Base-by-base conservation (phyloP, 768 basidiomycete species). In the Leccinum obscurum region DNA sequence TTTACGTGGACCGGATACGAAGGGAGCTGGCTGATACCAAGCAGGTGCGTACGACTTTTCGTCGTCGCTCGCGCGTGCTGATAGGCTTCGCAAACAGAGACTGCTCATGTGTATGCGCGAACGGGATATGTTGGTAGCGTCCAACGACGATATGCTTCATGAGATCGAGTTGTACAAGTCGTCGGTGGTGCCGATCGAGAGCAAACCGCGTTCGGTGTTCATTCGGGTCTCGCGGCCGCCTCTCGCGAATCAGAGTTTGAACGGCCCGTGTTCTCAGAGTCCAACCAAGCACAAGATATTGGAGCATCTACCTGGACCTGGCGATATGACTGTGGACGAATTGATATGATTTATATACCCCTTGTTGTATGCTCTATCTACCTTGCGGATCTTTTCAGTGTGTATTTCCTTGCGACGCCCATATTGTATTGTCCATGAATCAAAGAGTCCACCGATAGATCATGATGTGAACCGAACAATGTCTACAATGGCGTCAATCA, bases 1-100 rank as follows among this genome's bases (percentile, higher is more conserved):
- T 86, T 71, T 95, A 96, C 65, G 86, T 97, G 15, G 95, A 95
- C 60, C 81, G 86, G 56, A 85, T 97, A 55, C 81, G 94, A 37
- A 77, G 82, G 58, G 93, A 96, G 70, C 76, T 95, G 53, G 85
- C 91, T 3, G 87, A 92, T 57, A 80, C 83, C 6, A 93, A 93
- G 72, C 89, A 92, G 74, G 93, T 92, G 62, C 60, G 87, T 76
- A 28, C 24, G 54, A 5, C 37, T 50, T 34, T 56, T 4, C 2
- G 52, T 46, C 13, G 30, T n/a, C 14, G 51, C 10, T 20, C 6
- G 20, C 34, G 53, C 15, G 11, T 59, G 37, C 53, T 66, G 10
- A 53, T 44, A 26, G 24, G 4, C 37, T 28, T n/a, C 39, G 35
- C 17, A 1, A 17, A 37, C 66, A 87, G 85, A 80, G 80, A 77